Percentiles rank a stretch among this genome's conserved stretches.
Conservation (phyloP, 352 stramenopile genomes). For the Pythium biforme region DNA sequence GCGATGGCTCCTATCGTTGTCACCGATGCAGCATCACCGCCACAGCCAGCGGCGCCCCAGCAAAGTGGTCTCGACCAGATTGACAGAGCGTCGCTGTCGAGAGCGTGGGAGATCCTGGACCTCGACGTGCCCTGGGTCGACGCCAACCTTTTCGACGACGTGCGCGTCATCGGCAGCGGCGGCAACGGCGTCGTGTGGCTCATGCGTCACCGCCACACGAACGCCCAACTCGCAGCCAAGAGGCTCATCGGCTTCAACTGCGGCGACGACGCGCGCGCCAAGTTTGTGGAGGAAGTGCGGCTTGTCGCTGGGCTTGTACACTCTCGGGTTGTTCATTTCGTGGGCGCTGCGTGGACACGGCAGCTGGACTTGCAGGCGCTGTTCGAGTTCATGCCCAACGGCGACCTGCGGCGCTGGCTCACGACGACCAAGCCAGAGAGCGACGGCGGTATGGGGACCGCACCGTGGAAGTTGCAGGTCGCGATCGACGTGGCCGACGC, state of each 20-base stretch:
- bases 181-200: constrained; percentile 18
- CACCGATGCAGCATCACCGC: not conserved
- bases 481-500: constrained; percentile 24
- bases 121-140: constrained; percentile 8
- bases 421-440: not conserved
- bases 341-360: constrained; percentile 22
- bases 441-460: not conserved
- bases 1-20: constrained; percentile 1
- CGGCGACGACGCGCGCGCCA: not conserved
- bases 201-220: not conserved
- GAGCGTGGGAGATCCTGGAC: not conserved
- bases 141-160: constrained; percentile 1
- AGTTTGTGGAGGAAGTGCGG: constrained; percentile 24
- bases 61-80: not conserved
- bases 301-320: constrained; percentile 19
- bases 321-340: constrained; percentile 21
- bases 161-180: constrained; percentile 16
- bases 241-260: not conserved
- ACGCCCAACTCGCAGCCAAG: constrained; percentile 5
- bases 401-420: constrained; percentile 1
- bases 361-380: constrained; percentile 8
- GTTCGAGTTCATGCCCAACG: constrained; percentile 19
- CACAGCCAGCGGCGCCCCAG: no score
- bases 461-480: constrained; percentile 22
- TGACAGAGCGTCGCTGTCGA: not conserved